Conservation (phyloP, 371 early-diverging fungal genomes). For the Zychaea mexicana region DNA sequence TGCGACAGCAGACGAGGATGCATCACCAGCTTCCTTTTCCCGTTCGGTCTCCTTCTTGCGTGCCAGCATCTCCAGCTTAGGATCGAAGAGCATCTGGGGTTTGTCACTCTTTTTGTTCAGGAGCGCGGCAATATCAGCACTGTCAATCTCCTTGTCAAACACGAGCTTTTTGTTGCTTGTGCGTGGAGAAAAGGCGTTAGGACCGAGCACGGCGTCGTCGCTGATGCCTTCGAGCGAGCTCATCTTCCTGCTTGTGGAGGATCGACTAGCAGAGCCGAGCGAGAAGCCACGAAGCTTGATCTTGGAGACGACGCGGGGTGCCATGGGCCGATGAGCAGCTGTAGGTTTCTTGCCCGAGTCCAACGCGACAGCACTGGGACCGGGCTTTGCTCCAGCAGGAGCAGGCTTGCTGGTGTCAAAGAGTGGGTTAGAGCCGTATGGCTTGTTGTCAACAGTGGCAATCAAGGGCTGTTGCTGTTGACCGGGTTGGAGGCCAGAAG, state of each 20-base stretch:
- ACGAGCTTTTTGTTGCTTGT: conserved; percentile 75
- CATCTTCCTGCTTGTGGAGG: conserved; percentile 22
- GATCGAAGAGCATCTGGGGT: conserved; percentile 30
- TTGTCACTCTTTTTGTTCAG: conserved; percentile 27
- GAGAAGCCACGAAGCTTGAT: conserved; percentile 73
- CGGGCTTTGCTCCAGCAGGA: conserved; percentile 37
- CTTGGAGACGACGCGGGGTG: conserved; percentile 68
- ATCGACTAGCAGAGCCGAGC: conserved; percentile 14
- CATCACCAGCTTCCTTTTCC: not conserved
- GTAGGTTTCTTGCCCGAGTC: conserved; percentile 52
- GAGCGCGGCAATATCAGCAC: conserved; percentile 26
- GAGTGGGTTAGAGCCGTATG: conserved; percentile 85
- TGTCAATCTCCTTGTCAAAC: conserved; percentile 39
- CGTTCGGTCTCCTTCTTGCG: not conserved
- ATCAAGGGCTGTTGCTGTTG: conserved; percentile 54
- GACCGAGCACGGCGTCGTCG: conserved; percentile 66
- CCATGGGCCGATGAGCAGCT: conserved; percentile 59
- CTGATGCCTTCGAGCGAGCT: conserved; percentile 53
- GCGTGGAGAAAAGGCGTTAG: conserved; percentile 74
- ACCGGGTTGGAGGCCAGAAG: conserved; percentile 33
- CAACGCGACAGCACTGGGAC: conserved; percentile 50
- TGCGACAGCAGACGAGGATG: not conserved
- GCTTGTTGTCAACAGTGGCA: conserved; percentile 79
- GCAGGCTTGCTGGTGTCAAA: conserved; percentile 55
- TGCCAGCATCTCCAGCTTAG: conserved; percentile 25